Conservation (phyloP, 306 rosid genomes). For the Neltuma alba region DNA sequence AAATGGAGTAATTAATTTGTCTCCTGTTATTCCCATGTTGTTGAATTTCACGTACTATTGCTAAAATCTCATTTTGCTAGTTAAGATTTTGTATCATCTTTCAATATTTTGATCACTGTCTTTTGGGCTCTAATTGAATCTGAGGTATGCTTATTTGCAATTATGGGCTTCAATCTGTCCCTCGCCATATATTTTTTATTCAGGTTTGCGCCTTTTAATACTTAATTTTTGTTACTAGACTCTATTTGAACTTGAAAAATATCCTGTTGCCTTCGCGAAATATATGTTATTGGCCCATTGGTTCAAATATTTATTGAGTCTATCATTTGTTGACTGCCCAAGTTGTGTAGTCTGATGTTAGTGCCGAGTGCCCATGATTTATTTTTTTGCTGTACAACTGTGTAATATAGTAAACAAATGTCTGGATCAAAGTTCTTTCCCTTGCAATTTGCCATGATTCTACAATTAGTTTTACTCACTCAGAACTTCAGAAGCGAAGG, state of each 20-base stretch:
- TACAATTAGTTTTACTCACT: not conserved
- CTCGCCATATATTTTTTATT: slow-evolving; percentile 43
- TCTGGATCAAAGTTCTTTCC: not conserved
- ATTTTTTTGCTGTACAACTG: slow-evolving; percentile 1
- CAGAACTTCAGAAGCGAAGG: not conserved
- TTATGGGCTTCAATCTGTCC: slow-evolving; percentile 53
- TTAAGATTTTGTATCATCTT: slow-evolving; percentile 37
- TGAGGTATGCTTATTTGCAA: slow-evolving; percentile 52
- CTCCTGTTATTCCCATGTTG: slow-evolving; percentile 33
- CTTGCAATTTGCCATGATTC: not conserved
- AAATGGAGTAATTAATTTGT: slow-evolving; percentile 29
- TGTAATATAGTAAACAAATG: slow-evolving; percentile 1
- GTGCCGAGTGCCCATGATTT: not conserved
- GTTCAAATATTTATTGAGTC: slow-evolving; percentile 28
- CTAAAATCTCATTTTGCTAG: slow-evolving; percentile 40
- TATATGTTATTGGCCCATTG: not conserved
- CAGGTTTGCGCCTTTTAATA: slow-evolving; percentile 53
- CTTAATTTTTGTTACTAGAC: slow-evolving; percentile 29
- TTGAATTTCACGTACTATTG: slow-evolving; percentile 34
- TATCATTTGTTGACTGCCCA: slow-evolving; percentile 21
- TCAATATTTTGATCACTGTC: slow-evolving; percentile 29
- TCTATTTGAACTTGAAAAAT: slow-evolving; percentile 26
- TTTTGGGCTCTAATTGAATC: slow-evolving; percentile 45
- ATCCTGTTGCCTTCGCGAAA: not conserved
- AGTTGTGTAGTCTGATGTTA: slow-evolving; percentile 3